Evolutionary conservation across 2,329 filamentous ascomycete genomes (phyloP).

Genomic region (Colletotrichum sp.): DNA sequence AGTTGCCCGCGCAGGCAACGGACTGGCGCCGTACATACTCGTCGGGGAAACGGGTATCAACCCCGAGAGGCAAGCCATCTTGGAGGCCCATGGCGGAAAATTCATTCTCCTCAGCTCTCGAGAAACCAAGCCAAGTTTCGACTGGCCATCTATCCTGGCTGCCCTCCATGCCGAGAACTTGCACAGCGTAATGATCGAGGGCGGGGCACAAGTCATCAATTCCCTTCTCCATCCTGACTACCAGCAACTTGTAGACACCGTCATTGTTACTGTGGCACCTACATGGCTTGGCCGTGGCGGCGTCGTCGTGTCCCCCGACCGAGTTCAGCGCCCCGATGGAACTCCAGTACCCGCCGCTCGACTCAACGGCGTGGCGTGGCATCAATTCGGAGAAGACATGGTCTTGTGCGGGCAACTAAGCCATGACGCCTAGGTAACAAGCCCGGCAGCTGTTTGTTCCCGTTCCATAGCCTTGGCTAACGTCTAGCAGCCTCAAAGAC

Average conservation of each 20-base stretch:
- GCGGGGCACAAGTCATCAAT: slow-evolving; percentile 83
- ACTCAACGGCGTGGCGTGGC: slow-evolving; percentile 73
- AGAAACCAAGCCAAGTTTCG: slow-evolving; percentile 47
- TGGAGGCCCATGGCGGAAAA: slow-evolving; percentile 58
- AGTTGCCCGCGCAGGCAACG: slow-evolving; percentile 67
- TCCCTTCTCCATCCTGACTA: slow-evolving; percentile 71
- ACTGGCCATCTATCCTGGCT: slow-evolving; percentile 69
- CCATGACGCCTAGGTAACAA: slow-evolving; percentile 2
- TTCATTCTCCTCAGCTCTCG: slow-evolving; percentile 45
- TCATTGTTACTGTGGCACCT: slow-evolving; percentile 89
- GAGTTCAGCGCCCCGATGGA: slow-evolving; percentile 54
- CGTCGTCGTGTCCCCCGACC: slow-evolving; percentile 76
- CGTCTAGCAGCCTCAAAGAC: not conserved
- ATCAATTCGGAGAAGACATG: slow-evolving; percentile 80
- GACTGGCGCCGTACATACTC: slow-evolving; percentile 77
- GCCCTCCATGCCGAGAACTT: slow-evolving; percentile 65
- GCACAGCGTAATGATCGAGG: slow-evolving; percentile 88
- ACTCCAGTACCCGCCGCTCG: slow-evolving; percentile 65
- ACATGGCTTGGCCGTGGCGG: slow-evolving; percentile 87
- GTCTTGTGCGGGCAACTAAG: slow-evolving; percentile 75
- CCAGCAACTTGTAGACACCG: slow-evolving; percentile 70
- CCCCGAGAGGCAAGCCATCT: slow-evolving; percentile 42
- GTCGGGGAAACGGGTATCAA: slow-evolving; percentile 48
- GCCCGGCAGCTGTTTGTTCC: not conserved
- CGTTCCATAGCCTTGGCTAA: not conserved